These are phyloP conservation scores for Penicillium psychrosexuale DNA, from an alignment of 2,329 filamentous ascomycete species.

Conservation along the genomic window DNA sequence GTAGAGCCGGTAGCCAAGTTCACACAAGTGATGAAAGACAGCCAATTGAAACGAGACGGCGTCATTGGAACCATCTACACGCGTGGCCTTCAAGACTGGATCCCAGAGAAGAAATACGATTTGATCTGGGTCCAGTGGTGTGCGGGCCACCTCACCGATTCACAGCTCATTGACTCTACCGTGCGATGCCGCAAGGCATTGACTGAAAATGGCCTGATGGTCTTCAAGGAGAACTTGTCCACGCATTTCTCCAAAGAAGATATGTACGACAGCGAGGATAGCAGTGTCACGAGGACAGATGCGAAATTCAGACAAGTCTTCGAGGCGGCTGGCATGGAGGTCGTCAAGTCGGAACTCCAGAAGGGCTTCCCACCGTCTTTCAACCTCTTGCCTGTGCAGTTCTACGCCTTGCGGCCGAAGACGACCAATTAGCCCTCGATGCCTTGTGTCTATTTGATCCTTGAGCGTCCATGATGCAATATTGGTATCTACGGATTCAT, in stretches of 20 bases:
- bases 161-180: constrained; percentile 67
- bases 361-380: constrained; percentile 62
- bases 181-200: constrained; percentile 56
- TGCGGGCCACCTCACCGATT: constrained; percentile 74
- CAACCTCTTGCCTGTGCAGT: constrained; percentile 68
- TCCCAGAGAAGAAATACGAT: constrained; percentile 60
- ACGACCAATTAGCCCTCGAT: background rate
- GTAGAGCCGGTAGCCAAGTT: constrained; percentile 85
- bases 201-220: constrained; percentile 49
- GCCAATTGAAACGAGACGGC: constrained; percentile 39
- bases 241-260: constrained; percentile 56
- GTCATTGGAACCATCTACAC: constrained; percentile 65
- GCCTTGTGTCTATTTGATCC: background rate
- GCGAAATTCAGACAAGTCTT: constrained; percentile 69
- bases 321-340: constrained; percentile 61
- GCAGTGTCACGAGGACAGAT: constrained; percentile 74
- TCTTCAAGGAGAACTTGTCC: constrained; percentile 78
- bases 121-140: constrained; percentile 93
- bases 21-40: constrained; percentile 56
- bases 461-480: background rate
- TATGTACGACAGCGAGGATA: constrained; percentile 72
- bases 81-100: constrained; percentile 72
- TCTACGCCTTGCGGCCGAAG: constrained; percentile 68
- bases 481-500: background rate
- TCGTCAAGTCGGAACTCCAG: constrained; percentile 71